Conservation (phyloP, 2,329 filamentous ascomycete genomes). For the Colletotrichum echinochloae region DNA sequence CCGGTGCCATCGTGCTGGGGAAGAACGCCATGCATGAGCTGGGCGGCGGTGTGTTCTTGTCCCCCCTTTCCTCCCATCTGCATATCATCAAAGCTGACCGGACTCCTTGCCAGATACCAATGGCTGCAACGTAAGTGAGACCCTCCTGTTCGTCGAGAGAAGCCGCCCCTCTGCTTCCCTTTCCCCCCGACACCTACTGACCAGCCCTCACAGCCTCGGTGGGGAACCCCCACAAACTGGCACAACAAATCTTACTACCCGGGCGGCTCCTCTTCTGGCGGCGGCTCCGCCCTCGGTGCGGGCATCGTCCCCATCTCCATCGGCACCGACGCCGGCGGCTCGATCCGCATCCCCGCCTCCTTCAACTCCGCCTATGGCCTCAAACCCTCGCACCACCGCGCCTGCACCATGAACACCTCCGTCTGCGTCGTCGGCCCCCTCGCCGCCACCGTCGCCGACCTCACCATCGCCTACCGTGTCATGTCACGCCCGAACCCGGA, state of each 20-base stretch:
- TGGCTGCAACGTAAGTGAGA: slow-evolving; percentile 75
- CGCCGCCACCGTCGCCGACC: slow-evolving; percentile 79
- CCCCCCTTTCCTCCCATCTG: slow-evolving; percentile 11
- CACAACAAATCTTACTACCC: slow-evolving; percentile 82
- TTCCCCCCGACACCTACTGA: background rate
- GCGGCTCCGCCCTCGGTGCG: slow-evolving; percentile 75
- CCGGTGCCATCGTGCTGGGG: slow-evolving; percentile 80
- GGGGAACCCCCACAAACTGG: slow-evolving; percentile 82
- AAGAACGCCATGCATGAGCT: slow-evolving; percentile 86
- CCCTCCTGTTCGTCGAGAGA: background rate
- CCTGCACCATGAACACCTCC: slow-evolving; percentile 66
- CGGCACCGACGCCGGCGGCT: slow-evolving; percentile 80
- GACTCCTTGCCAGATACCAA: slow-evolving; percentile 71
- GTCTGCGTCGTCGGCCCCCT: slow-evolving; percentile 79
- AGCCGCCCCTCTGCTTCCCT: background rate
- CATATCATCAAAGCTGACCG: slow-evolving; percentile 6
- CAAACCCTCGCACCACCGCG: slow-evolving; percentile 81
- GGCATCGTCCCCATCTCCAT: slow-evolving; percentile 81
- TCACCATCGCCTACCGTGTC: slow-evolving; percentile 84
- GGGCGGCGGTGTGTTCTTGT: slow-evolving; percentile 68
- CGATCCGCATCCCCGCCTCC: slow-evolving; percentile 77
- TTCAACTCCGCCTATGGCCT: slow-evolving; percentile 87
- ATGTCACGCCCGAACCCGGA: slow-evolving; percentile 79
- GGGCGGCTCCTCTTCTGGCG: slow-evolving; percentile 84
- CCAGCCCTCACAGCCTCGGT: slow-evolving; percentile 65